Evolutionary conservation across 2,329 filamentous ascomycete species (phyloP).

Genomic region (Monosporascus sp.): DNA sequence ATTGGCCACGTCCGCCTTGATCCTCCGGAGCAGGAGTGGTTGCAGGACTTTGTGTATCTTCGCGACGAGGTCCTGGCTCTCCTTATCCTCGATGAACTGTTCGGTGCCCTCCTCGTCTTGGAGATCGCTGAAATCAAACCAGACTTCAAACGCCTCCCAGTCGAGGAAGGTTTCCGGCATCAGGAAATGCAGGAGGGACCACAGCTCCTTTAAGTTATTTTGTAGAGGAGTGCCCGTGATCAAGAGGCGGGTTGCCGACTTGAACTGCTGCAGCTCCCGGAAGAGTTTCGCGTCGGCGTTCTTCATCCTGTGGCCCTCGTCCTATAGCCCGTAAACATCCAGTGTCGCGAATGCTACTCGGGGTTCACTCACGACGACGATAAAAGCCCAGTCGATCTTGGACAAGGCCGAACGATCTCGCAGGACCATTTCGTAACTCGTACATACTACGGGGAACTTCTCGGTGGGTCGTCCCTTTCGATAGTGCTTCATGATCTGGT

Average conservation of each 20-base stretch:
- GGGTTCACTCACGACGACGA: conserved; percentile 68
- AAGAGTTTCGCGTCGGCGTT: conserved; percentile 93
- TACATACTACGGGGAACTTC: conserved; percentile 87
- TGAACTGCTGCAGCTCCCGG: conserved; percentile 79
- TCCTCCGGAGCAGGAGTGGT: conserved; percentile 77
- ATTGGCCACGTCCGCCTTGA: conserved; percentile 90
- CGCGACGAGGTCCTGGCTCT: conserved; percentile 71
- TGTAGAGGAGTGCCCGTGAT: conserved; percentile 95
- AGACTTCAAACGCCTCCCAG: conserved; percentile 85
- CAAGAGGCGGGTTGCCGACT: conserved; percentile 82
- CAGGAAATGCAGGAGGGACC: conserved; percentile 91
- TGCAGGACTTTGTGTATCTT: conserved; percentile 93
- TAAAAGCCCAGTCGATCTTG: conserved; percentile 91
- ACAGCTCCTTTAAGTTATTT: conserved; percentile 91
- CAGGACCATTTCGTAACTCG: conserved; percentile 94
- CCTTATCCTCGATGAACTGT: conserved; percentile 72
- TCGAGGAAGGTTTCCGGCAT: conserved; percentile 91
- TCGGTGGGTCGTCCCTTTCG: conserved; percentile 51
- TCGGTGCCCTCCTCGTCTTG: conserved; percentile 76
- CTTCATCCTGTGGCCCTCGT: conserved; percentile 95
- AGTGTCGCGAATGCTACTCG: too few relatives aligned
- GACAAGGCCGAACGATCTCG: conserved; percentile 77
- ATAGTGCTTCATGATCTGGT: conserved; percentile 65
- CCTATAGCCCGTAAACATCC: conserved; percentile 40
- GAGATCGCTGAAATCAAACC: conserved; percentile 95